Percentiles rank a stretch among this genome's conserved stretches.
Evolutionary conservation across 805 yeast genomes (phyloP).

Genomic region (Diddensiella santjacobensis): DNA sequence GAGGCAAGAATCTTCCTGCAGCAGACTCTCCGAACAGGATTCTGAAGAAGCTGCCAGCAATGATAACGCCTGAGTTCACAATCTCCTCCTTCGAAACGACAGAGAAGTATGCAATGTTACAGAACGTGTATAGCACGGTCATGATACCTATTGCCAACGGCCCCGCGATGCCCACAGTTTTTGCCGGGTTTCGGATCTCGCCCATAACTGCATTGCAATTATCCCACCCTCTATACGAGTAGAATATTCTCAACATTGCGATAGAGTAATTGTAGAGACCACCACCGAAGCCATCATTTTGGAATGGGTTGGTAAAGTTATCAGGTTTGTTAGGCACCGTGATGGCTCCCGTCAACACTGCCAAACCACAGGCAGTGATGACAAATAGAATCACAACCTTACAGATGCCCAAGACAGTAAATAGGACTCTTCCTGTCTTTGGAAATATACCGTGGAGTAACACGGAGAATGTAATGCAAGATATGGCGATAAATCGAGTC

Average conservation of each 20-base stretch:
- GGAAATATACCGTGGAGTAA: slow-evolving; percentile 49
- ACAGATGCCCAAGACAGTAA: slow-evolving; percentile 52
- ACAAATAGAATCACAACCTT: slow-evolving; percentile 49
- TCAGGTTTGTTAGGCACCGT: slow-evolving; percentile 30
- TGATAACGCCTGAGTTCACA: slow-evolving; percentile 53
- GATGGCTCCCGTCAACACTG: slow-evolving; percentile 38
- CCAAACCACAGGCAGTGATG: slow-evolving; percentile 47
- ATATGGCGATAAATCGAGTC: slow-evolving; percentile 48
- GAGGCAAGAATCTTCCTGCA: slow-evolving; percentile 48
- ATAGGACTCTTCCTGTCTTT: slow-evolving; percentile 46
- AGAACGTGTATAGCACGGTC: slow-evolving; percentile 52
- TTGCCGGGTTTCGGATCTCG: slow-evolving; percentile 54
- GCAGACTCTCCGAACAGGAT: slow-evolving; percentile 54
- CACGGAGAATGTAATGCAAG: slow-evolving; percentile 44
- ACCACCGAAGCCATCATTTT: slow-evolving; percentile 38
- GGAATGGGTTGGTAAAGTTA: slow-evolving; percentile 41
- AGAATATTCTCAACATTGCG: slow-evolving; percentile 55
- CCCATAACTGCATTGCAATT: slow-evolving; percentile 61
- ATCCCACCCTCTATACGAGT: slow-evolving; percentile 69
- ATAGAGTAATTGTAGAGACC: slow-evolving; percentile 51
- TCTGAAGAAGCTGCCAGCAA: slow-evolving; percentile 59
- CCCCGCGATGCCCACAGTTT: slow-evolving; percentile 57
- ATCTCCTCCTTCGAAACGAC: slow-evolving; percentile 44
- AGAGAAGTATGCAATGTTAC: slow-evolving; percentile 54
- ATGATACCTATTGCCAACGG: slow-evolving; percentile 53